Evolutionary conservation across 192 early-diverging fungal species (phyloP).

Genomic region (Linnemannia schmuckeri): DNA sequence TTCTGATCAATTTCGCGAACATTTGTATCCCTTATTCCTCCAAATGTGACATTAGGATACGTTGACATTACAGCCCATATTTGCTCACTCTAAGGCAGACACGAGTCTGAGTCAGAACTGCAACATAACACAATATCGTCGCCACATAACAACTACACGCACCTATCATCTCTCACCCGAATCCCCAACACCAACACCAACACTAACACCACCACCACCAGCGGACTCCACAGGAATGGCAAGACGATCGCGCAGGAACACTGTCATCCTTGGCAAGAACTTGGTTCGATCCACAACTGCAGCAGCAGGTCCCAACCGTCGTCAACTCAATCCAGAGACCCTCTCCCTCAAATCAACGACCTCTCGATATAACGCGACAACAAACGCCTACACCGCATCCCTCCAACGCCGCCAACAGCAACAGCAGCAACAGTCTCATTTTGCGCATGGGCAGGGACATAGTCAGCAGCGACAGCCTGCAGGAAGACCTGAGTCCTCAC

Average conservation of each 20-base stretch:
- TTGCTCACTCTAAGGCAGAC: constrained; percentile 20
- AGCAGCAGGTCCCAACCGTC: not conserved
- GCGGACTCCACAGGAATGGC: not conserved
- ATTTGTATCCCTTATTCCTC: not conserved
- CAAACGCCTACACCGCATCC: not conserved
- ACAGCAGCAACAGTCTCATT: not conserved
- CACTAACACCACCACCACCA: not conserved
- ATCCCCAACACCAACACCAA: not conserved
- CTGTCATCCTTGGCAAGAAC: constrained; percentile 13
- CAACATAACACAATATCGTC: constrained; percentile 6
- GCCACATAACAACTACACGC: constrained; percentile 6
- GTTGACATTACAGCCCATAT: not conserved
- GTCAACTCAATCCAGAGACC: not conserved
- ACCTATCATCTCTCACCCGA: not conserved
- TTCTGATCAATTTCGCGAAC: not conserved
- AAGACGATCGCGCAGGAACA: constrained; percentile 17
- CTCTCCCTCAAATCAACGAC: not conserved
- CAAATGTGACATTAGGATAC: not conserved
- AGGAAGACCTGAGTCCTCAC: constrained; percentile 16
- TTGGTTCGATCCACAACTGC: not conserved
- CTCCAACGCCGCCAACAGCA: not conserved
- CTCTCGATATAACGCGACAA: not conserved
- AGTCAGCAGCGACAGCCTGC: not conserved
- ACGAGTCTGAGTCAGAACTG: constrained; percentile 2
- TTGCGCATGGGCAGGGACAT: not conserved